Conservation (phyloP, 768 basidiomycete species). For the Leccinum arenicola region DNA sequence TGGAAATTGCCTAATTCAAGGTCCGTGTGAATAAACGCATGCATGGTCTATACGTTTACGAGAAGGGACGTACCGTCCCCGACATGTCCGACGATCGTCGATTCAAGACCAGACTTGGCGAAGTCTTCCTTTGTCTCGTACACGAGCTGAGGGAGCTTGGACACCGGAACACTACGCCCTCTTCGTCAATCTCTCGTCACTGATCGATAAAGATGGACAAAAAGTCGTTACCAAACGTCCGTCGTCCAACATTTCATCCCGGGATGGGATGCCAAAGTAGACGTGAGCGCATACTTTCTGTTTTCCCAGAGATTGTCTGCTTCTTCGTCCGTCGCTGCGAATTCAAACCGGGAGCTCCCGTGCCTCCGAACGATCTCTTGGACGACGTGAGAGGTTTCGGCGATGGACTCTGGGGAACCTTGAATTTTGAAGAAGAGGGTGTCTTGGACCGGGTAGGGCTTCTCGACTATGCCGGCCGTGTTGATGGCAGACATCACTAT, state of each 20-base stretch:
- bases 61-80: slow-evolving; percentile 61
- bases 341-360: slow-evolving; percentile 64
- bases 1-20: slow-evolving; percentile 41
- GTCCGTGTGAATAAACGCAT: background rate
- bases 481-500: slow-evolving; percentile 80
- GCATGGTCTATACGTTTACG: background rate
- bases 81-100: slow-evolving; percentile 81
- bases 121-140: slow-evolving; percentile 81
- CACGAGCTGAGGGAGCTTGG: slow-evolving; percentile 64
- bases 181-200: background rate
- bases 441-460: slow-evolving; percentile 66
- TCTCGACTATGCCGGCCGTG: slow-evolving; percentile 54
- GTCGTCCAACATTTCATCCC: slow-evolving; percentile 79
- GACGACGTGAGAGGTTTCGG: slow-evolving; percentile 56
- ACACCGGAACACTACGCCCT: slow-evolving; percentile 59
- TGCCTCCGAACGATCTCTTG: slow-evolving; percentile 64
- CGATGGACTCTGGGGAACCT: slow-evolving; percentile 60
- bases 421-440: slow-evolving; percentile 92
- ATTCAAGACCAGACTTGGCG: slow-evolving; percentile 47
- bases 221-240: slow-evolving; percentile 71
- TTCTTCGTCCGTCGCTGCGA: slow-evolving; percentile 72
- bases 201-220: background rate
- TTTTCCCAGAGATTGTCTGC: slow-evolving; percentile 80
- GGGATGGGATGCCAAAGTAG: slow-evolving; percentile 61
- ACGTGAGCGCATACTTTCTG: slow-evolving; percentile 80